Percentiles rank a stretch among this genome's conserved stretches.
Evolutionary conservation across 1,284 basidiomycete genomes (phyloP).

Genomic region (Fomitiporia mediterranea): DNA sequence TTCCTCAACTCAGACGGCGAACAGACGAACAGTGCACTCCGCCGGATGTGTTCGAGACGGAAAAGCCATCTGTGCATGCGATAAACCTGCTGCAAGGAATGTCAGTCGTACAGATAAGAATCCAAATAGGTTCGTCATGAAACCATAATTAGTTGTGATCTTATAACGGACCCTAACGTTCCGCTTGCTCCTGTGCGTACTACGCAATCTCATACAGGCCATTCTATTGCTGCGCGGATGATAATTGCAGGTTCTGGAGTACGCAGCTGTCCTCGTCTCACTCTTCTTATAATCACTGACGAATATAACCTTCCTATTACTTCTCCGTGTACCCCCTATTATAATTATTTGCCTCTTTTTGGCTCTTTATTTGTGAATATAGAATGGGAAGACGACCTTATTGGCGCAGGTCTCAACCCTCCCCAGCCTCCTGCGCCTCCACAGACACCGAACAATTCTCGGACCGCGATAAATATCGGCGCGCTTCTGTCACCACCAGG

Average conservation of each 20-base stretch:
- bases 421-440: background rate
- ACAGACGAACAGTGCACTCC: too few relatives aligned
- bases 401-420: background rate
- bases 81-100: background rate
- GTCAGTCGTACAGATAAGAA: background rate
- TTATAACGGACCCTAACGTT: background rate
- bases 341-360: too few relatives aligned
- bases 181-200: background rate
- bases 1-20: too few relatives aligned
- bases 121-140: constrained; percentile 1
- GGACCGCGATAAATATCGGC: background rate
- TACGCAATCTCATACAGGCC: background rate
- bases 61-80: background rate
- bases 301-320: background rate
- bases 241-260: constrained; percentile 14
- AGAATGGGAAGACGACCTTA: constrained; percentile 18
- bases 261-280: background rate
- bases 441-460: background rate
- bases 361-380: background rate
- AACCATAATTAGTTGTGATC: too few relatives aligned
- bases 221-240: constrained; percentile 11
- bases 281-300: background rate
- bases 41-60: background rate
- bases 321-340: background rate
- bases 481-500: background rate